Evolutionary conservation across 345 rosid genomes (phyloP).

Genomic region (Arabis hirsuta): DNA sequence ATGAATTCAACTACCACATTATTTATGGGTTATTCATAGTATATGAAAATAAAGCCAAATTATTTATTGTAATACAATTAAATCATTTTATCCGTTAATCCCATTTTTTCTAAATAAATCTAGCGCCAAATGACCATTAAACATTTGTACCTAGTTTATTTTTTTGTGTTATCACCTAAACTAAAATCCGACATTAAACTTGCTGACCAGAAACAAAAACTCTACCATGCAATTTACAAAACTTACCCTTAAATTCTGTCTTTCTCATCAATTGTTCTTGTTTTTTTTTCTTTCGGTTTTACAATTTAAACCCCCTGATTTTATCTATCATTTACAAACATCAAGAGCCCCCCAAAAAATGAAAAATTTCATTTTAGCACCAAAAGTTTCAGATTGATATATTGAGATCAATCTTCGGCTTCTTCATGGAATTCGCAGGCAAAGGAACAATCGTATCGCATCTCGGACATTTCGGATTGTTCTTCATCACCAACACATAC

Average conservation of each 20-base stretch:
- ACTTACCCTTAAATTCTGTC: not conserved
- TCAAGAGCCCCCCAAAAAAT: constrained; percentile 8
- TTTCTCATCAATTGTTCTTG: not conserved
- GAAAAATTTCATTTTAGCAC: constrained; percentile 16
- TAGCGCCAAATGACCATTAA: no score
- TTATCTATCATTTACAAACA: constrained; percentile 43
- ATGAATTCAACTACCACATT: constrained; percentile 32
- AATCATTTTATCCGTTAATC: not conserved
- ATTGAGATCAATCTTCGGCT: constrained; percentile 79
- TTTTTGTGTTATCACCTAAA: no score
- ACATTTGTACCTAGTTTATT: no score
- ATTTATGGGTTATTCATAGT: not conserved
- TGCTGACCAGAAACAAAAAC: no score
- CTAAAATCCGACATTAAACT: no score
- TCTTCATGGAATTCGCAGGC: constrained; percentile 45
- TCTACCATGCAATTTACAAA: constrained; percentile 10
- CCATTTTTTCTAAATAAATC: no score
- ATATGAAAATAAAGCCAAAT: not conserved
- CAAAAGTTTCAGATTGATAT: constrained; percentile 59
- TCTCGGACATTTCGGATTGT: constrained; percentile 78
- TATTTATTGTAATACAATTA: not conserved
- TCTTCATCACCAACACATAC: constrained; percentile 71
- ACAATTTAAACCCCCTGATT: constrained; percentile 12
- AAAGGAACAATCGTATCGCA: constrained; percentile 69
- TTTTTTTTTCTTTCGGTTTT: not conserved